Evolutionary conservation across 108 stramenopile species (phyloP), one percentile per base, ranked within the genome.

Genomic region (Nitzschia sp.): DNA sequence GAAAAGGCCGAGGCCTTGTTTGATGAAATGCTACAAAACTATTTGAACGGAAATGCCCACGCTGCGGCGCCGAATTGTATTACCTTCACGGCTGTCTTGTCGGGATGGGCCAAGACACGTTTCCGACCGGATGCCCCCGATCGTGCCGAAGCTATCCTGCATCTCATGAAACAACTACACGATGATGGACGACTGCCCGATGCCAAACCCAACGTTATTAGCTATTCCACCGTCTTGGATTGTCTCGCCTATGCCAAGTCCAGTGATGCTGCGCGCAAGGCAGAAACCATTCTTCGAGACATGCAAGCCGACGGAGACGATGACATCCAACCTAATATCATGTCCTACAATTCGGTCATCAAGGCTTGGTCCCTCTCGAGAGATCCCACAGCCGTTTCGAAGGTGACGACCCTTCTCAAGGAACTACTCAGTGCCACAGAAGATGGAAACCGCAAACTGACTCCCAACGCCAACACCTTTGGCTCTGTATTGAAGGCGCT

Each of bases 241-340:
- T 71, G 76, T 60, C 34, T 71, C 51, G 76, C 70, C 8, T 67
- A 71, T n/a, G 50, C 69, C 64, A 70, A 61, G 50, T 34, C 20
- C 21, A 44, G 40, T 1, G 22, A 46, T 6, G 38, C 80, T 7
- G 83, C 86, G 15, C 56, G 59, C 9, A 63, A 72, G 10, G 89
- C 89, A 0, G 86, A 87, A 64, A 51, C 59, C 19, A 73, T 90
- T 29, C 48, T 90, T 43, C 67, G 74, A 57, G 55, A 67, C 19
- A 90, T 90, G 89, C 78, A 84, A 54, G 66, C 22, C 10, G 66
- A 73, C 26, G 79, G 78, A 11, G 76, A 86, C 42, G 68, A 72
- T n/a, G 57, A 71, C 22, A n/a, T 80, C n/a, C 61, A 63, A 8
- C 79, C 79, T 7, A 73, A 65, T 51, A 59, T 67, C 9, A 51